Evolutionary conservation across 345 rosid genomes (phyloP), one percentile per base, ranked within the genome.

Genomic region (Syzygium jambos): DNA sequence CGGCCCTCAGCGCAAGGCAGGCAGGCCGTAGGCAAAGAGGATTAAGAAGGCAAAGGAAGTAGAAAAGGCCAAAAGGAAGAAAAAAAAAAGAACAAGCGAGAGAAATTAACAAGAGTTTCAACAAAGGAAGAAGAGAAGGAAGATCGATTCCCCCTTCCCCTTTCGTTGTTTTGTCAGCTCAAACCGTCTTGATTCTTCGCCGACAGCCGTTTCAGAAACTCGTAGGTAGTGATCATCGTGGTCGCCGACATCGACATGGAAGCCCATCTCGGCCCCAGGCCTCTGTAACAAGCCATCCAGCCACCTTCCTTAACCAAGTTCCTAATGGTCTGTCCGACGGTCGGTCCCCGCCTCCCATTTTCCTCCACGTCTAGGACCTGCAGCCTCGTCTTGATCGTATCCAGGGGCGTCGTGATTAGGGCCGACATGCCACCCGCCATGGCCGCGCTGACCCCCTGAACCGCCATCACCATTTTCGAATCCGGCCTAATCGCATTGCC

Each of bases 191-290:
- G 95, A 87, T 91, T 96, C 94, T 96, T 97, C 17, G 98, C 90
- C 2, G 99, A 97, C 25, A 95, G 92, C 77, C 98, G 95, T 90
- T 97, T 97, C 86, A 97, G 91, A 90, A 96, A 96, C 97, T 97
- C 99, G 86, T 96, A 97, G 85, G 99, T 97, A 86, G 98, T 97
- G 89, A 97, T 95, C 98, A 97, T 97, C 27, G 98, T 95, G 2
- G 98, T 96, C 54, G 99, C 97, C 78, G 99, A 97, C 96, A 97
- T 92, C 7, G 99, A 95, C 98, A 95, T 95, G 4, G 99, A 97
- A 54, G 98, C 98, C 92, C 99, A 97, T 68, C 99, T 88, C 12
- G 98, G 99, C 29, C 98, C 99, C 86, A 96, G 89, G 13, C 99
- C 99, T 90, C 98, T 92, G 84, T 96, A 97, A 92, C 99, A 97